Evolutionary conservation across 768 basidiomycete species (phyloP), one percentile per base, ranked within the genome.

Genomic region (Hebeloma cylindrosporum): DNA sequence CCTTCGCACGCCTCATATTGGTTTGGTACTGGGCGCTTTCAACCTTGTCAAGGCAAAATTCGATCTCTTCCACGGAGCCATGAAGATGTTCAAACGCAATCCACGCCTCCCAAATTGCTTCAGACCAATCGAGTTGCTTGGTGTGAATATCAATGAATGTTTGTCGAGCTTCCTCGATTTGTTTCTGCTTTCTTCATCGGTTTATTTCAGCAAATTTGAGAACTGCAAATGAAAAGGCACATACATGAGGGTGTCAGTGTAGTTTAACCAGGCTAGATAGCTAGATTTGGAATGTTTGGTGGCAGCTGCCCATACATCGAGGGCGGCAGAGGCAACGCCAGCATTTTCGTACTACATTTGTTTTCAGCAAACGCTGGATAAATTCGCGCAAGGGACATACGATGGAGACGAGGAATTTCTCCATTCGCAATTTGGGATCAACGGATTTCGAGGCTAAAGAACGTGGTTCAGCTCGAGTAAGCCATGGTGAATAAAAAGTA

Each of bases 61-160:
- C 81, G 21, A 90, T 70, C 27, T 82, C 79, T 21, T 77, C 70
- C 10, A 90, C 70, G 17, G 79, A 75, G 0, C 95, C 95, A 56
- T 93, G 75, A 3, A 87, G 67, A 52, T 90, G 80, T 61, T 97
- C 95, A 56, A 97, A 96, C n/a, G 75, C 67, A 13, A 84, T 58
- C 88, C 91, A 95, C 1, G 88, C 85, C 43, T 93, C 90, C 83
- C 90, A 95, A 6, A 98, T 70, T 7, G 85, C 87, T 63, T 99
- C 95, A 0, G 96, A 93, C 86, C 93, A 98, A 64, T 99, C 95
- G 28, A 98, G 56, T 38, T 84, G 79, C 60, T 86, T 87, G 32
- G 72, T 69, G 21, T 82, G 77, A 3, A 88, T 71, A 47, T 83
- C 80, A 30, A 69, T 64, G 61, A 90, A 95, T 5, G 80, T 67